Base-by-base conservation (phyloP, 2,329 filamentous ascomycete species). In the Cryphonectria japonica region DNA sequence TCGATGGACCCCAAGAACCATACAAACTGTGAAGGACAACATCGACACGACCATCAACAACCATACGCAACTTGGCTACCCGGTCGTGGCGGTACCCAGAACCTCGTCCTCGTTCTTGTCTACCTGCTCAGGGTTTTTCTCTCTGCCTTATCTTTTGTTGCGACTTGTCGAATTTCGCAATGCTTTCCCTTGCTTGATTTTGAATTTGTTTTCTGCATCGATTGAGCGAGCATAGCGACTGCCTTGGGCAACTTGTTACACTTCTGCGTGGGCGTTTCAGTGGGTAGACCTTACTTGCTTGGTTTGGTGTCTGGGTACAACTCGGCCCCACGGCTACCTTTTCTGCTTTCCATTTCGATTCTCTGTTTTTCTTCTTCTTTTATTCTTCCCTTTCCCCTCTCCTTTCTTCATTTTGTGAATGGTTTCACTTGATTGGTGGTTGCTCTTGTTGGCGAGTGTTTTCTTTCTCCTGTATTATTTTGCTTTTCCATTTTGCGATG, bases 141-240 rank as follows among this genome's bases (percentile, higher is more conserved):
- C 26, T 54, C 69, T 63, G 69, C 66, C 69, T 54, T 43, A 39
- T 67, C 39, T 69, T 41, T 68, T 32, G 29, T 50, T 62, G 66
- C 66, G 19, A 66, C 46, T 62, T 52, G 16, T 7, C 29, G 29
- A 57, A 63, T 57, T 46, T 19, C 52, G 50, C n/a, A 57, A 39
- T 63, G 46, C n/a, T 65, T 71, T 68, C 37, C 41, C 34, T 14
- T 65, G 22, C 37, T 34, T 70, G 62, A 19, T 34, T 57, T 61
- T 65, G 46, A 62, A 7, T 60, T 66, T 59, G 62, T 22, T 67
- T 71, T 26, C 66, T 71, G 65, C 39, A 34, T 72, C 26, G 63
- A 29, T 64, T 59, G 52, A 72, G 67, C 68, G 68, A 70, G 68
- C 70, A 70, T 73, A 70, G 72, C 72, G 68, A 69, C 29, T 66